Conservation (phyloP, 2,329 filamentous ascomycete species). For the Lecanicillium sp. region DNA sequence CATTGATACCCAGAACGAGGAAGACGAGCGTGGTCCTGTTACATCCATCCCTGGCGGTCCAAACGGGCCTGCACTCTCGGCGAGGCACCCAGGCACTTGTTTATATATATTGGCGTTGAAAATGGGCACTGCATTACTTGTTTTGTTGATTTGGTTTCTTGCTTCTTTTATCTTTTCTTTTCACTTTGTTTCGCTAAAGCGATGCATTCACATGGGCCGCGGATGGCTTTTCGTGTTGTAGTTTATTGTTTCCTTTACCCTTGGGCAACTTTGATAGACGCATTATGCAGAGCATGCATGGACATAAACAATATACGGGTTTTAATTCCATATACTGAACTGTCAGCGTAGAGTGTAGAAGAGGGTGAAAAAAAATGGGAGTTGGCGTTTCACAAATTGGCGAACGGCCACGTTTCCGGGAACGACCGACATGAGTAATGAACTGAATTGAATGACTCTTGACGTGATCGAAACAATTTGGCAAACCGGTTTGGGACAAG, state of each 20-base stretch:
- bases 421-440: neutral
- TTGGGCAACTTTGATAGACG: conserved; percentile 6
- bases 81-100: neutral
- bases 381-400: too few relatives aligned
- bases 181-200: too few relatives aligned
- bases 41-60: neutral
- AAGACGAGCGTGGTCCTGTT: neutral
- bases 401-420: neutral
- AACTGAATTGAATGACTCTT: too few relatives aligned
- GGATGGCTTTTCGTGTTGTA: neutral
- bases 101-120: conserved; percentile 5
- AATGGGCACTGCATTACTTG: conserved; percentile 3
- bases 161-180: too few relatives aligned
- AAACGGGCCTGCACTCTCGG: neutral
- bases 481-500: too few relatives aligned
- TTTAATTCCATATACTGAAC: too few relatives aligned
- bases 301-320: conserved; percentile 4
- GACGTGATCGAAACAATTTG: too few relatives aligned
- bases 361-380: too few relatives aligned
- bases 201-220: neutral
- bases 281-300: conserved; percentile 13
- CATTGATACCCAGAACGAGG: neutral
- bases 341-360: too few relatives aligned
- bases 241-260: neutral
- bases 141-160: neutral